Percentiles rank a stretch among this genome's conserved stretches.
These are phyloP conservation scores for Cyberlindnera maritima DNA, from an alignment of 805 yeast species.

Conservation along the genomic window DNA sequence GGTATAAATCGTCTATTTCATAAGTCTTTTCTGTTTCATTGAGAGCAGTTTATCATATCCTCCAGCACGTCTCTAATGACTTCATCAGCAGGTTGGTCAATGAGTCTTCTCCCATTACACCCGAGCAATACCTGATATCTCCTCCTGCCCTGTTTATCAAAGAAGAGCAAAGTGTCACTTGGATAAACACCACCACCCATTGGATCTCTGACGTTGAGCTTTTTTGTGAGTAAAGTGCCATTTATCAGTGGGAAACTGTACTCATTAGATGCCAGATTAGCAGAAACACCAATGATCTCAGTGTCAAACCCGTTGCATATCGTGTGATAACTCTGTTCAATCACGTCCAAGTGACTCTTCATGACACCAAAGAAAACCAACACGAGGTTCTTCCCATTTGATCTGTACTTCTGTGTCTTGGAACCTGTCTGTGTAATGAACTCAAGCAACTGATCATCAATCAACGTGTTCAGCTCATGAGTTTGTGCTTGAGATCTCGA, in stretches of 20 bases:
- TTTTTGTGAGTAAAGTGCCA: conserved; percentile 16
- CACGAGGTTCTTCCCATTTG: conserved; percentile 13
- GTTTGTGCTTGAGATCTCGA: conserved; percentile 2
- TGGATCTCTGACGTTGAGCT: conserved; percentile 25
- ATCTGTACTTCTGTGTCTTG: conserved; percentile 4
- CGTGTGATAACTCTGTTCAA: conserved; percentile 2
- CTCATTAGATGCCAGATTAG: conserved; percentile 13
- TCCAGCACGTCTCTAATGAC: conserved; percentile 21
- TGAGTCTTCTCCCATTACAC: conserved; percentile 8
- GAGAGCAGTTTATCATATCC: conserved; percentile 8
- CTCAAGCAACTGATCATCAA: conserved; percentile 16
- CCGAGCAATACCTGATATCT: conserved; percentile 17
- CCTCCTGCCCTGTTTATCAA: conserved; percentile 20
- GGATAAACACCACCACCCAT: conserved; percentile 31
- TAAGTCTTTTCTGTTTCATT: not conserved
- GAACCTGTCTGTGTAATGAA: conserved; percentile 5
- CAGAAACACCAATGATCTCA: conserved; percentile 23
- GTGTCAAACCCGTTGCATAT: conserved; percentile 8
- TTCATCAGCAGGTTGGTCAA: conserved; percentile 15
- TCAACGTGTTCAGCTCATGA: conserved; percentile 13
- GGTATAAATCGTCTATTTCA: not conserved
- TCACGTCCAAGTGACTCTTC: conserved; percentile 15
- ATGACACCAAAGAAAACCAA: conserved; percentile 27
- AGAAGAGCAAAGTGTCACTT: conserved; percentile 23
- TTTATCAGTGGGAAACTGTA: conserved; percentile 22